These are phyloP conservation scores for Sugiyamaella grinbergsii DNA, from an alignment of 1,139 yeast species.

Conservation along the genomic window DNA sequence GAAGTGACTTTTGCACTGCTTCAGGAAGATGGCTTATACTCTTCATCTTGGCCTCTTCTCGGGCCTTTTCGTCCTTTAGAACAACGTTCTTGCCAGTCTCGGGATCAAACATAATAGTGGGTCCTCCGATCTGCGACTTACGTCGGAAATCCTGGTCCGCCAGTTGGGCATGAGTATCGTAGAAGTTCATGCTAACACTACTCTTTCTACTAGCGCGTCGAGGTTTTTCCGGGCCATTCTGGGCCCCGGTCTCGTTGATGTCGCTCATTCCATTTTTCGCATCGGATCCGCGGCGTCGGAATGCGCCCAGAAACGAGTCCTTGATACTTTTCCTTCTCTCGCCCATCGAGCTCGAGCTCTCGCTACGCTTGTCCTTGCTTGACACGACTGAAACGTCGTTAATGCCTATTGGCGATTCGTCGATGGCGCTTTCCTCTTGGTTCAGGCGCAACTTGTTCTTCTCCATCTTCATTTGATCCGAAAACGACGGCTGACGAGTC, in stretches of 20 bases:
- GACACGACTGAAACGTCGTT: conserved; percentile 12
- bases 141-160: conserved; percentile 8
- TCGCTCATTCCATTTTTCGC: background rate
- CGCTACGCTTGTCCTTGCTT: conserved; percentile 16
- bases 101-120: conserved; percentile 21
- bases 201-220: conserved; percentile 19
- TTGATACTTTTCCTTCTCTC: conserved; percentile 18
- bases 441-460: conserved; percentile 2
- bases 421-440: conserved; percentile 11
- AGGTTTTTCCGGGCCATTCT: background rate
- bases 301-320: conserved; percentile 20
- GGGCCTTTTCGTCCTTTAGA: conserved; percentile 11
- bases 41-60: conserved; percentile 16
- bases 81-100: conserved; percentile 19
- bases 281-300: conserved; percentile 14
- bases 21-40: conserved; percentile 16
- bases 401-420: conserved; percentile 5
- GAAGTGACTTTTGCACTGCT: conserved; percentile 16
- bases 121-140: conserved; percentile 10
- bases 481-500: background rate
- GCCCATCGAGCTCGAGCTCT: conserved; percentile 5
- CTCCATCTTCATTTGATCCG: conserved; percentile 8
- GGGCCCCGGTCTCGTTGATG: background rate
- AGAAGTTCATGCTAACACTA: conserved; percentile 21
- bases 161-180: conserved; percentile 5